These are phyloP conservation scores for Ochetophila trinervis DNA, from an alignment of 306 rosid genomes.

Conservation along the genomic window DNA sequence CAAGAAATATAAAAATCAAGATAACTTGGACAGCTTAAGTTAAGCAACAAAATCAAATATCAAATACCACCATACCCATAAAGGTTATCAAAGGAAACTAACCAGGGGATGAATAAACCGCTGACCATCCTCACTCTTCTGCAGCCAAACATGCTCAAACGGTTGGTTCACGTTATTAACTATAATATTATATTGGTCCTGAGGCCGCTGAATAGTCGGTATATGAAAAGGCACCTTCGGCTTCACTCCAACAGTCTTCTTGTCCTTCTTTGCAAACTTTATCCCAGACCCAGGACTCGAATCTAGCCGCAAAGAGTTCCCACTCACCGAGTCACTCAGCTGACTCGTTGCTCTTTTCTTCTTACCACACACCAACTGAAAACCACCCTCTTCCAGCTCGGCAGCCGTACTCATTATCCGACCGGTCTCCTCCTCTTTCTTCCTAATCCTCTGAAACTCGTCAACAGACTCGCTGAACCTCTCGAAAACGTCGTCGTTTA, in stretches of 20 bases:
- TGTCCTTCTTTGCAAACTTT: slow-evolving; percentile 54
- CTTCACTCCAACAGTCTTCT: slow-evolving; percentile 44
- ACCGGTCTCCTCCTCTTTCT: slow-evolving; percentile 48
- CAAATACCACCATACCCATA: background rate
- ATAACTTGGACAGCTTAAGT: too few relatives aligned
- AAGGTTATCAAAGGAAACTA: slow-evolving; percentile 13
- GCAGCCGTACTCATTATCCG: slow-evolving; percentile 14
- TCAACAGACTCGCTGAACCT: slow-evolving; percentile 52
- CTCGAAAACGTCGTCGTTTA: slow-evolving; percentile 69
- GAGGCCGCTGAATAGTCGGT: slow-evolving; percentile 75
- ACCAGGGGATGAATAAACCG: slow-evolving; percentile 83
- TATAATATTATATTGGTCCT: slow-evolving; percentile 61
- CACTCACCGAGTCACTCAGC: slow-evolving; percentile 9
- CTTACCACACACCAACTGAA: slow-evolving; percentile 63
- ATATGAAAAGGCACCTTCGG: slow-evolving; percentile 84
- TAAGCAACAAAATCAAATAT: background rate
- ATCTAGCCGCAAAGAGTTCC: slow-evolving; percentile 24
- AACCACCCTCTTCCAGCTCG: slow-evolving; percentile 47
- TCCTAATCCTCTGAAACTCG: slow-evolving; percentile 50
- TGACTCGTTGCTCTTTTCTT: slow-evolving; percentile 40
- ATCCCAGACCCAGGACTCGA: slow-evolving; percentile 32
- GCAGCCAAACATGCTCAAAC: slow-evolving; percentile 91
- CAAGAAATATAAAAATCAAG: too few relatives aligned
- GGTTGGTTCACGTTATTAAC: slow-evolving; percentile 70
- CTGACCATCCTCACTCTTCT: slow-evolving; percentile 62